Percentiles rank a stretch among this genome's conserved stretches.
These are phyloP conservation scores for Sporothrix sp. DNA, from an alignment of 2,329 filamentous ascomycete genomes.

Conservation along the genomic window DNA sequence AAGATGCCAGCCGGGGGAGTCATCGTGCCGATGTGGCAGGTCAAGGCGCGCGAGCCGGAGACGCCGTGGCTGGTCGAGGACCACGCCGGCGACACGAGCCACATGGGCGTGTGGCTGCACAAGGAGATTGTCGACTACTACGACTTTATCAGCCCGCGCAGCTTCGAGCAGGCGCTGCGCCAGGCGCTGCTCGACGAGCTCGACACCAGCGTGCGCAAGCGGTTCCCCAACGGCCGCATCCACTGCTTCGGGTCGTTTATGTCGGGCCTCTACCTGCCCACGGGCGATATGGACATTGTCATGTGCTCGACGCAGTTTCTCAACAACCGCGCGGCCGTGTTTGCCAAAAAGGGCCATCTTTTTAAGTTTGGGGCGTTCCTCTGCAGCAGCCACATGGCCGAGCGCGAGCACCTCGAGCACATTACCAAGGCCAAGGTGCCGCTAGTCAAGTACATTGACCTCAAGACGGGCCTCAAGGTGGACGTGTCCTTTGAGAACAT, in stretches of 20 bases:
- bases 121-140: conserved; percentile 88
- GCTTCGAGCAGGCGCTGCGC: conserved; percentile 70
- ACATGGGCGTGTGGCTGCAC: conserved; percentile 58
- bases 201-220: conserved; percentile 44
- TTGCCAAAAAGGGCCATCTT: conserved; percentile 46
- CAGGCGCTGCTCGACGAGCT: conserved; percentile 62
- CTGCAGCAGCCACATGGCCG: conserved; percentile 44
- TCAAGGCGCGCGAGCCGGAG: conserved; percentile 31
- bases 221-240: conserved; percentile 53
- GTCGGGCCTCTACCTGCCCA: conserved; percentile 59
- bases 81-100: conserved; percentile 32
- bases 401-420: conserved; percentile 49
- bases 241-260: conserved; percentile 88
- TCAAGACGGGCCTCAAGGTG: conserved; percentile 66
- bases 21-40: conserved; percentile 44
- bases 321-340: conserved; percentile 38
- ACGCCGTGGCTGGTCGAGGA: conserved; percentile 60
- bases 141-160: conserved; percentile 65
- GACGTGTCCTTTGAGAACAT: conserved; percentile 94
- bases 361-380: conserved; percentile 55
- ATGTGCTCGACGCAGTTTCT: conserved; percentile 55
- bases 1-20: conserved; percentile 41
- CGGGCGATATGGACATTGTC: conserved; percentile 90
- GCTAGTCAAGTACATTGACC: conserved; percentile 83
- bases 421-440: conserved; percentile 76